Percentiles rank a stretch among this genome's conserved stretches.
Evolutionary conservation across 1,139 yeast species (phyloP).

Genomic region (Debaryomycetaceae sp.): DNA sequence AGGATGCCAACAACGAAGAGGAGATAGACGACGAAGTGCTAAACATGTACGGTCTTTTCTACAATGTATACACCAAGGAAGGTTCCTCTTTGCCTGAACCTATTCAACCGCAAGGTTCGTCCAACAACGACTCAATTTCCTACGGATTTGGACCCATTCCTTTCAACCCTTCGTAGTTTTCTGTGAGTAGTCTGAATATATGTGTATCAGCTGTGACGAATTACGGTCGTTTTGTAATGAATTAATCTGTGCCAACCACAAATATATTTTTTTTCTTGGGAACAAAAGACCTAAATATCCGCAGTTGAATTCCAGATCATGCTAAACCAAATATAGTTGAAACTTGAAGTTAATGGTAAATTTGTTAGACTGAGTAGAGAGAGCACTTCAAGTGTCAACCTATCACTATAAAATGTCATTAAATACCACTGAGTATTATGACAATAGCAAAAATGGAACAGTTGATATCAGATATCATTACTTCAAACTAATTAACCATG

Average conservation of each 20-base stretch:
- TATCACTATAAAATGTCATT: background rate
- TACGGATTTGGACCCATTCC: slow-evolving; percentile 33
- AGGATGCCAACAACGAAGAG: slow-evolving; percentile 16
- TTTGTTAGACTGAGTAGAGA: background rate
- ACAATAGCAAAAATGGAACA: background rate
- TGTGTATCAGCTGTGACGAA: background rate
- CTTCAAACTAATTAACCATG: slow-evolving; percentile 29
- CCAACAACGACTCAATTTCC: slow-evolving; percentile 18
- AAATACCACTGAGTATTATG: background rate
- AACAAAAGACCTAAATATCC: background rate
- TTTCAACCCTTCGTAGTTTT: slow-evolving; percentile 31
- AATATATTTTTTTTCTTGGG: background rate
- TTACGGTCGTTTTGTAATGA: background rate
- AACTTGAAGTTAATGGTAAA: background rate
- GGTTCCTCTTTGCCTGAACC: slow-evolving; percentile 29
- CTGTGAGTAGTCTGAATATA: too few relatives aligned
- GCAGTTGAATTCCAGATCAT: background rate
- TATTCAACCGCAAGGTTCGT: slow-evolving; percentile 11
- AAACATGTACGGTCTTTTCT: slow-evolving; percentile 34
- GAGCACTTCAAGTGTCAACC: background rate
- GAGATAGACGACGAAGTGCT: slow-evolving; percentile 33
- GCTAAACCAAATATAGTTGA: background rate
- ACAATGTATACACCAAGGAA: slow-evolving; percentile 34
- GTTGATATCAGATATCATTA: slow-evolving; percentile 14
- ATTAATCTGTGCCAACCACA: background rate